phyloP scores from a whole-genome alignment of 495 filamentous ascomycete species.

The Durotheca rogersii region DNA sequence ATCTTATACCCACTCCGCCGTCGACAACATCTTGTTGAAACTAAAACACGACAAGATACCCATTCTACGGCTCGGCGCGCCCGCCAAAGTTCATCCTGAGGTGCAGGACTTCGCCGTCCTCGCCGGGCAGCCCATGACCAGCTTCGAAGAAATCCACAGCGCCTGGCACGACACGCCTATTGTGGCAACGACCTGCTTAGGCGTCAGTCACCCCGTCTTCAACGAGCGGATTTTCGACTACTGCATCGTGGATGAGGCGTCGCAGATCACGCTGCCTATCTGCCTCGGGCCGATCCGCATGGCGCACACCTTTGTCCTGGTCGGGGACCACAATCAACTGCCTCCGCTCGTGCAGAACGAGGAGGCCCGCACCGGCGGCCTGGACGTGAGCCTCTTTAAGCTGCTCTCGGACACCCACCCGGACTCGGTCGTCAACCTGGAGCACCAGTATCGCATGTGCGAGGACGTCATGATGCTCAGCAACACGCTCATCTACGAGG shows the following conservation, averaged over 20 bases:
- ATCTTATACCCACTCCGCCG: slow-evolving; percentile 94
- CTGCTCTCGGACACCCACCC: slow-evolving; percentile 86
- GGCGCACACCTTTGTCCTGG: slow-evolving; percentile 89
- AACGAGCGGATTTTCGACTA: slow-evolving; percentile 90
- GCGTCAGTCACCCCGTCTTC: slow-evolving; percentile 86
- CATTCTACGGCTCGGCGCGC: slow-evolving; percentile 78
- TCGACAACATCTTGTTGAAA: slow-evolving; percentile 96
- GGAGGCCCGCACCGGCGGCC: slow-evolving; percentile 77
- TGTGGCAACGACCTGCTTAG: slow-evolving; percentile 92
- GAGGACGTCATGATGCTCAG: slow-evolving; percentile 92
- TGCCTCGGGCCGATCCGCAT: slow-evolving; percentile 92
- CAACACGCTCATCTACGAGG: slow-evolving; percentile 90
- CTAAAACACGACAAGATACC: slow-evolving; percentile 75
- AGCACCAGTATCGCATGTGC: slow-evolving; percentile 98
- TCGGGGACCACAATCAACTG: slow-evolving; percentile 94
- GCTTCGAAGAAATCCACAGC: slow-evolving; percentile 78
- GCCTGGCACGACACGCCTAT: slow-evolving; percentile 81
- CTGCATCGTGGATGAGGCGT: slow-evolving; percentile 97
- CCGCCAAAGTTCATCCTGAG: slow-evolving; percentile 82
- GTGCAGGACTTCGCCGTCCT: slow-evolving; percentile 81
- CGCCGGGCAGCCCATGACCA: slow-evolving; percentile 65
- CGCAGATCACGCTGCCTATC: slow-evolving; percentile 92
- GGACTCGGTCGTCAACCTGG: slow-evolving; percentile 79
- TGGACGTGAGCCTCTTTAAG: slow-evolving; percentile 93
- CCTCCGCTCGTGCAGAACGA: slow-evolving; percentile 93